These are phyloP conservation scores for Blastocladiella britannica DNA, from an alignment of 192 early-diverging fungal species.

Conservation along the genomic window DNA sequence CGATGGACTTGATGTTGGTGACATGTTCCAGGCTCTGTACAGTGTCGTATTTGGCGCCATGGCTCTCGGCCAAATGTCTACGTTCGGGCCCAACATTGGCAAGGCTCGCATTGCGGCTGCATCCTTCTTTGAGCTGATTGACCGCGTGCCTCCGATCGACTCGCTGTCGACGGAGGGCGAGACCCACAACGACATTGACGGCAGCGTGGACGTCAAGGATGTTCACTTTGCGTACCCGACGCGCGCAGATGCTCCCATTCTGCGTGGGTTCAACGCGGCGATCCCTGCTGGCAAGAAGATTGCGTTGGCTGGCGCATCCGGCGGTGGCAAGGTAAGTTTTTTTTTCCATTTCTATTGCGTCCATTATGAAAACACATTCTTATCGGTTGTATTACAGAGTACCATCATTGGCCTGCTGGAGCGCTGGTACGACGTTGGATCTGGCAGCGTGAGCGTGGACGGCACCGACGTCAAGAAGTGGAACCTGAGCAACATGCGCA, in stretches of 20 bases:
- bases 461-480: constrained; percentile 33
- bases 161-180: constrained; percentile 18
- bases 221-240: constrained; percentile 46
- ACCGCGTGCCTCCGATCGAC: constrained; percentile 51
- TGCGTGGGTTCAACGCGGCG: constrained; percentile 28
- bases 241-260: constrained; percentile 31
- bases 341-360: too few species aligned
- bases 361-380: too few species aligned
- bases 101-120: constrained; percentile 64
- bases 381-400: too few species aligned
- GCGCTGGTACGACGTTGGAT: constrained; percentile 55
- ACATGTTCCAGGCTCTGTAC: constrained; percentile 51
- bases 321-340: constrained; percentile 45
- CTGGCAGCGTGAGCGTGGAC: constrained; percentile 41
- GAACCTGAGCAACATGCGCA: constrained; percentile 44
- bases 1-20: constrained; percentile 17
- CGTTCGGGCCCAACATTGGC: constrained; percentile 49
- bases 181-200: constrained; percentile 6
- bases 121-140: constrained; percentile 43
- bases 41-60: constrained; percentile 52
- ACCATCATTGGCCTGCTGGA: constrained; percentile 41
- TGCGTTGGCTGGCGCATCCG: constrained; percentile 68
- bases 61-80: constrained; percentile 36
- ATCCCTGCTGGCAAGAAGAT: constrained; percentile 46
- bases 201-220: constrained; percentile 8